phyloP scores from a whole-genome alignment of 148 eudicot species.

The Beta vulgaris region DNA sequence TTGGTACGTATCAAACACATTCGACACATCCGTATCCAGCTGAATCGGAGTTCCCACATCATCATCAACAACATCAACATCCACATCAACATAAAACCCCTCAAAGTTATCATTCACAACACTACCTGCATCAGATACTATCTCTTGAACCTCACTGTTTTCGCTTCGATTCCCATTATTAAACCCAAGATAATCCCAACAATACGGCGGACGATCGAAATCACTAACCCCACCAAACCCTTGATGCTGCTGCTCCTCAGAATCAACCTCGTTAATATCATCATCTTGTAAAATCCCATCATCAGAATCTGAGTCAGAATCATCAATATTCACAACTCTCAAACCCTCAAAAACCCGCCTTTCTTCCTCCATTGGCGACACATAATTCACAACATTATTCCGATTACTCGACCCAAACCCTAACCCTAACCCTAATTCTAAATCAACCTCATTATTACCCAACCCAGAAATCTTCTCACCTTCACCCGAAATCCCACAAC shows the following conservation, averaged over 20 bases:
- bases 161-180: conserved; percentile 27
- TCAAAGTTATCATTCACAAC: conserved; percentile 22
- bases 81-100: conserved; percentile 10
- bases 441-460: conserved; percentile 27
- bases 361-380: conserved; percentile 9
- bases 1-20: conserved; percentile 28
- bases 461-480: conserved; percentile 8
- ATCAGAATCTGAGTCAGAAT: conserved; percentile 75
- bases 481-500: conserved; percentile 22
- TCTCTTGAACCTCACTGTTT: not conserved
- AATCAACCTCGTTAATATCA: conserved; percentile 18
- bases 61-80: conserved; percentile 5
- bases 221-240: conserved; percentile 37
- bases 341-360: conserved; percentile 44
- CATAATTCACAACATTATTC: not conserved
- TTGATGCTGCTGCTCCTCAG: not conserved
- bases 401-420: conserved; percentile 28
- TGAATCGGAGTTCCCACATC: conserved; percentile 13
- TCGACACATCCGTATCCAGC: conserved; percentile 26
- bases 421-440: conserved; percentile 48
- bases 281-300: conserved; percentile 23
- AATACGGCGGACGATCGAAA: conserved; percentile 45
- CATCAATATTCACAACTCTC: conserved; percentile 53
- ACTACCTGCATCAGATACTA: conserved; percentile 32
- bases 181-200: conserved; percentile 54